phyloP scores from a whole-genome alignment of 768 basidiomycete species.

The Pluteus cervinus region DNA sequence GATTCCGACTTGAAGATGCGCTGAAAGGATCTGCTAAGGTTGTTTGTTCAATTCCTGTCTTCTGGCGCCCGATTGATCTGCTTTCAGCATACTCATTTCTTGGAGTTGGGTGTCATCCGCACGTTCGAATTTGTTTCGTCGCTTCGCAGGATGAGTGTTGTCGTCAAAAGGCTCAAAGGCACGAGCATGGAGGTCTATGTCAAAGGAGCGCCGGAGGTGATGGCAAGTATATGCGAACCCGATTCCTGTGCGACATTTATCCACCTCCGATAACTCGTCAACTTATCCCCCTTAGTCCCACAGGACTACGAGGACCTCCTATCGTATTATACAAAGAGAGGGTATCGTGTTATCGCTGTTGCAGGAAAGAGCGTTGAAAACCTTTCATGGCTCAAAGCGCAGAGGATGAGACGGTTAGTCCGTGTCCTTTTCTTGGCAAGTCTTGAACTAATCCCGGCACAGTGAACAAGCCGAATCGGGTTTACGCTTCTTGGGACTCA shows the following conservation, averaged over 20 bases:
- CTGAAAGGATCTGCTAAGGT: slow-evolving; percentile 80
- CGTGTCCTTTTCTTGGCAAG: background rate
- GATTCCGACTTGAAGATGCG: slow-evolving; percentile 91
- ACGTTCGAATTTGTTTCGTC: slow-evolving; percentile 96
- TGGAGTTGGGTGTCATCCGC: slow-evolving; percentile 93
- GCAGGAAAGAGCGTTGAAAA: slow-evolving; percentile 94
- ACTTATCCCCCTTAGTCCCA: slow-evolving; percentile 55
- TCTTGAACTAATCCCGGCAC: slow-evolving; percentile 5
- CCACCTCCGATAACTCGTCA: background rate
- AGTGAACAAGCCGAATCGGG: slow-evolving; percentile 94
- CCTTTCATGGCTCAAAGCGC: slow-evolving; percentile 94
- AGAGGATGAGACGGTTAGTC: slow-evolving; percentile 85
- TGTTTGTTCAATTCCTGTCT: slow-evolving; percentile 9
- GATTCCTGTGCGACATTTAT: slow-evolving; percentile 60
- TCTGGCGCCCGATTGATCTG: background rate
- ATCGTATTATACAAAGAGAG: slow-evolving; percentile 94
- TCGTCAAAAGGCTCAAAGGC: slow-evolving; percentile 93
- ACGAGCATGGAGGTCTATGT: slow-evolving; percentile 96
- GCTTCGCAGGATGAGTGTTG: slow-evolving; percentile 93
- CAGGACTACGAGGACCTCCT: slow-evolving; percentile 94
- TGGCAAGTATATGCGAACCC: slow-evolving; percentile 90
- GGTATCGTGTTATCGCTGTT: slow-evolving; percentile 96
- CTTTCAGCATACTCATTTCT: slow-evolving; percentile 85
- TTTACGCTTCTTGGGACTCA: slow-evolving; percentile 86
- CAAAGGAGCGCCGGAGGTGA: slow-evolving; percentile 99